Percentiles rank a stretch among this genome's conserved stretches.
Conservation (phyloP, 768 basidiomycete species). For the Butyriboletus loyo region DNA sequence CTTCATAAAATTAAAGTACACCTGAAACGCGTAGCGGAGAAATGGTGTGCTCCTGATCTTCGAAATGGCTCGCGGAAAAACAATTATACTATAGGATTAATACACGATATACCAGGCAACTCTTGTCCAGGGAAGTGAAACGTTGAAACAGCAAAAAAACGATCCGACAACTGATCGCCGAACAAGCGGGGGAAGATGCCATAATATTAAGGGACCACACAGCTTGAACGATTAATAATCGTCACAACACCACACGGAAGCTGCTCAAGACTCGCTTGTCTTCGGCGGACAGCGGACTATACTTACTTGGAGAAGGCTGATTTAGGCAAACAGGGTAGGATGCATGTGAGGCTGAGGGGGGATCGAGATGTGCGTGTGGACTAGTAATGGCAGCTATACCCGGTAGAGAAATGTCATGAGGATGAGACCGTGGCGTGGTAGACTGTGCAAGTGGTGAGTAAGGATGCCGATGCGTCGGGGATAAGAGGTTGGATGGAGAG, state of each 20-base stretch:
- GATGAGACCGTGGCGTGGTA: constrained; percentile 1
- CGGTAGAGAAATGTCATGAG: constrained; percentile 18
- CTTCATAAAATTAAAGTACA: too few relatives aligned
- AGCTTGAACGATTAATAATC: neutral
- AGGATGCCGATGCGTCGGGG: constrained; percentile 11
- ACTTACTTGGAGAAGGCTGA: constrained; percentile 26
- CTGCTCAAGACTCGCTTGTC: constrained; percentile 57
- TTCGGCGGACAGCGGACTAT: constrained; percentile 48
- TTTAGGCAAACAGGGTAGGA: constrained; percentile 18
- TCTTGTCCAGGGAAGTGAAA: constrained; percentile 5
- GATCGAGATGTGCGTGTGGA: constrained; percentile 3
- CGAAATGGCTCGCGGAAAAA: neutral
- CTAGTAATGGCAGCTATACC: constrained; percentile 19
- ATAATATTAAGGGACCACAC: constrained; percentile 1
- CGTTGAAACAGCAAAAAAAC: neutral
- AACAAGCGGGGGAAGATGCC: neutral
- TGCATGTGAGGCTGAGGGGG: neutral
- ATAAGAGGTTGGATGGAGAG: constrained; percentile 10
- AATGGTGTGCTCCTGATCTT: neutral
- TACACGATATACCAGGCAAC: neutral
- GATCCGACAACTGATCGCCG: neutral
- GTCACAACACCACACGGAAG: constrained; percentile 51
- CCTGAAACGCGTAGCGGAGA: neutral
- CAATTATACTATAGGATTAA: neutral
- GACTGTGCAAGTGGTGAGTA: constrained; percentile 3